Evolutionary conservation across 2,329 filamentous ascomycete genomes (phyloP), one percentile per base, ranked within the genome.

Genomic region (Tympanopsis confertula): DNA sequence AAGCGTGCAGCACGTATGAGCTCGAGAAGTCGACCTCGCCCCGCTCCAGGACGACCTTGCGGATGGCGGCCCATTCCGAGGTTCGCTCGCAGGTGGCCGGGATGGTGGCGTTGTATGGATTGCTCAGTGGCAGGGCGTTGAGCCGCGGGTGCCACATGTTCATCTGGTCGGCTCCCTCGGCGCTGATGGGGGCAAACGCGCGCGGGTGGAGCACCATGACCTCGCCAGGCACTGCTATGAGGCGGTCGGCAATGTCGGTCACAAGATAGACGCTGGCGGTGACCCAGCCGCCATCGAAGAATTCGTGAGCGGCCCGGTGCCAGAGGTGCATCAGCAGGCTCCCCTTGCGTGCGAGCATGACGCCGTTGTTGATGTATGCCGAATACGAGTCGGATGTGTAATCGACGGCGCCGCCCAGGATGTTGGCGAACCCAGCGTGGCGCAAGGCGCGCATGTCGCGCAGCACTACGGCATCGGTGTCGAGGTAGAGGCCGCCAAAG

Each of bases 401-500:
- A n/a, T n/a, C 42, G 19, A 44, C 41, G 15, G 41, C 45, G 14
- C 45, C 44, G 22, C 53, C 52, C 4, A 54, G 42, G 19, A 55
- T 42, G 38, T 43, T 47, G 13, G 39, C 43, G 40, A 53, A 55
- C 2, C 48, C 50, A 3, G 42, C 36, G 7, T 37, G 19, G 10
- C 48, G 45, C 3, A 53, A 42, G 3, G 39, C 39, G 7, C 36
- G 35, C 15, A 52, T 20, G 5, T 49, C 42, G 10, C 47, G 48
- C 1, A 54, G 41, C 2, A 48, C 43, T 3, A 52, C 37, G 2
- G 46, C 48, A 36, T 54, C 52, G n/a, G 40, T 41, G 42, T 55
- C 53, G 3, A 26, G 7, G 38, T 56, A 56, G 5, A 53, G 32
- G 4, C 53, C 51, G 26, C 53, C 53, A 19, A 44, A 44, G 3